phyloP scores from a whole-genome alignment of 2,329 filamentous ascomycete genomes.

The Helminthosporium solani region DNA sequence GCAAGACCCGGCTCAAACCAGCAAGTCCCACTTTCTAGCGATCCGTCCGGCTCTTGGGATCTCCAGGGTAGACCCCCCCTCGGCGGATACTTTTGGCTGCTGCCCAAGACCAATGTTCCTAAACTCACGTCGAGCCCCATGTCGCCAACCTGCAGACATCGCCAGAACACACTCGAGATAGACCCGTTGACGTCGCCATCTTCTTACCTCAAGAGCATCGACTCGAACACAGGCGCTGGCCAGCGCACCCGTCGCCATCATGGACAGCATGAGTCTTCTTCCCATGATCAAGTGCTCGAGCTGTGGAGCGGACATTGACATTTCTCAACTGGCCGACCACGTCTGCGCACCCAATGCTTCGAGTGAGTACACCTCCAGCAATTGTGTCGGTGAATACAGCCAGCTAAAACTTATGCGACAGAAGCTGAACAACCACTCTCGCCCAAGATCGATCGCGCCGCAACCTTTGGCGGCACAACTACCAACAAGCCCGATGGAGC shows the following conservation, averaged over 20 bases:
- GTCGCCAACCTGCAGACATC: conserved; percentile 24
- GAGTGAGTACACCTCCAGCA: conserved; percentile 44
- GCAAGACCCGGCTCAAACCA: conserved; percentile 32
- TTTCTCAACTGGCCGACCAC: conserved; percentile 84
- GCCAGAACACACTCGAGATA: conserved; percentile 15
- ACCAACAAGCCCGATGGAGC: conserved; percentile 26
- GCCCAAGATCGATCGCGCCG: conserved; percentile 35
- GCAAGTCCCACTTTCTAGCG: conserved; percentile 27
- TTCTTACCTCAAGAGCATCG: conserved; percentile 8
- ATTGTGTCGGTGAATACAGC: neutral
- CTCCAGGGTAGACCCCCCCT: conserved; percentile 26
- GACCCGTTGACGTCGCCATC: conserved; percentile 6
- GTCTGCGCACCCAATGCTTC: conserved; percentile 58
- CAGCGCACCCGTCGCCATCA: conserved; percentile 5
- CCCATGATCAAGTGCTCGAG: conserved; percentile 44
- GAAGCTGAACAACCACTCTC: conserved; percentile 10
- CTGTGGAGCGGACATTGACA: conserved; percentile 66
- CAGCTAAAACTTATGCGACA: neutral
- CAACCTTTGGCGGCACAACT: conserved; percentile 32
- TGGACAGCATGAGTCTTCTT: conserved; percentile 35
- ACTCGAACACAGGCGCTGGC: conserved; percentile 2
- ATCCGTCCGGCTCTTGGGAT: conserved; percentile 29
- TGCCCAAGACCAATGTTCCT: conserved; percentile 18
- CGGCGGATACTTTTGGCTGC: conserved; percentile 17
- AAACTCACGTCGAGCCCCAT: conserved; percentile 23